Conservation (phyloP, 148 eudicot species). For the Rhododendron ferrugineum region DNA sequence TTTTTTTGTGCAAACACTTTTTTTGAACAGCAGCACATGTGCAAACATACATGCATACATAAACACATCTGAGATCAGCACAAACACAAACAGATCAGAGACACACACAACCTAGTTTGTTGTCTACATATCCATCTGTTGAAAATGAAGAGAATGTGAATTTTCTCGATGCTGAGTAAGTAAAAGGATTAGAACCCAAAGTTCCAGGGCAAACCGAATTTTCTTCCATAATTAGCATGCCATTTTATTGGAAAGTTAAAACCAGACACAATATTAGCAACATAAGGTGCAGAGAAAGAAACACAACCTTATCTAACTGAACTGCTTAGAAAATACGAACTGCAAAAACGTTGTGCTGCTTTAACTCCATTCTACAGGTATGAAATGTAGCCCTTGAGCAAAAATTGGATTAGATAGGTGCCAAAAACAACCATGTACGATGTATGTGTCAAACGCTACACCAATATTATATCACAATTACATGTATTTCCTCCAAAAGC, state of each 20-base stretch:
- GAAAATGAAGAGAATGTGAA: background rate
- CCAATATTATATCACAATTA: background rate
- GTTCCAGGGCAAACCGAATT: background rate
- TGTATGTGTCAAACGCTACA: background rate
- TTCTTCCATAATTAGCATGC: background rate
- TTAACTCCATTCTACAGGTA: constrained; percentile 63
- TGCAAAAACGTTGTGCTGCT: constrained; percentile 78
- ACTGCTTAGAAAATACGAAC: constrained; percentile 75
- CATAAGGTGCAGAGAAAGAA: constrained; percentile 6
- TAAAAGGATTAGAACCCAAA: background rate
- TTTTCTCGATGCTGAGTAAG: background rate
- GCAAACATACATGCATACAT: too few species aligned
- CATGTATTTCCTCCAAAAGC: too few species aligned
- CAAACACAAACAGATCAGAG: too few species aligned
- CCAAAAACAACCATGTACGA: background rate
- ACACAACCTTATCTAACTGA: constrained; percentile 81
- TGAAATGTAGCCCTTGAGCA: constrained; percentile 7
- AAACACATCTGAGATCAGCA: too few species aligned
- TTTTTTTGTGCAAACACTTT: too few species aligned
- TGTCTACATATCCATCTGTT: background rate
- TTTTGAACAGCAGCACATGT: too few species aligned
- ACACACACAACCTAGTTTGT: background rate
- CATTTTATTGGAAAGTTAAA: background rate
- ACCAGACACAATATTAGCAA: background rate
- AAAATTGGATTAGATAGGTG: background rate